These are phyloP conservation scores for Paraphoma chrysanthemicola DNA, from an alignment of 2,329 filamentous ascomycete species.

Conservation along the genomic window DNA sequence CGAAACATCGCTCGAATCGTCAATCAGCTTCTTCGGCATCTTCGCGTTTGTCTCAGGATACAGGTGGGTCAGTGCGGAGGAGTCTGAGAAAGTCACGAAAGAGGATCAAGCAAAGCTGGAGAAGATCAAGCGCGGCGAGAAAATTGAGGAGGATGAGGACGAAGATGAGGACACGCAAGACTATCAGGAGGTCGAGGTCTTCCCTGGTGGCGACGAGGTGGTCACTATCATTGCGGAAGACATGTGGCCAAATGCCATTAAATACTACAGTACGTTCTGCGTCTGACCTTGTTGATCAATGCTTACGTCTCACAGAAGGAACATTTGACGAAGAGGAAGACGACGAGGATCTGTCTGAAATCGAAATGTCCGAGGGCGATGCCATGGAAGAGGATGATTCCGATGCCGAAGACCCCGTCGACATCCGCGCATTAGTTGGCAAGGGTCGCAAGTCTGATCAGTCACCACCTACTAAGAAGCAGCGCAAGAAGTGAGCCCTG, in stretches of 20 bases:
- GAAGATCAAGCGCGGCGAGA: conserved; percentile 49
- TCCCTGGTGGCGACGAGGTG: conserved; percentile 84
- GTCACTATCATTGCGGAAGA: conserved; percentile 85
- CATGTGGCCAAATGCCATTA: conserved; percentile 85
- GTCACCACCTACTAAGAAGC: conserved; percentile 47
- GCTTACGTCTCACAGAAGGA: conserved; percentile 49
- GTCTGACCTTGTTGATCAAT: background rate
- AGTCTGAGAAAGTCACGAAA: conserved; percentile 68
- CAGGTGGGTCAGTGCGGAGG: conserved; percentile 73
- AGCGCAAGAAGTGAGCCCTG: conserved; percentile 46
- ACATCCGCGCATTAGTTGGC: conserved; percentile 55
- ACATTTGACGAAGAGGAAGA: conserved; percentile 64
- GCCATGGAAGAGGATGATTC: conserved; percentile 64
- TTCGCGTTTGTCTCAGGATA: conserved; percentile 76
- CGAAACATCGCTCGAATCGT: conserved; percentile 66
- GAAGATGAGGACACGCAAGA: conserved; percentile 69
- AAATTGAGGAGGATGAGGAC: conserved; percentile 46
- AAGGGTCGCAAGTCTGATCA: conserved; percentile 53
- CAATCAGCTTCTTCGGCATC: conserved; percentile 84
- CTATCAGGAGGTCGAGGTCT: conserved; percentile 79
- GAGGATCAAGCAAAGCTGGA: conserved; percentile 66
- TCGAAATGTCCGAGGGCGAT: conserved; percentile 63
- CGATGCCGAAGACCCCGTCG: conserved; percentile 59
- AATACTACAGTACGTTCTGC: conserved; percentile 82
- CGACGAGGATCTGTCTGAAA: conserved; percentile 67